A percentile compares a stretch with the other conserved stretches of the same genome.
These are phyloP conservation scores for Pneumocystis sp. DNA, from an alignment of 1,139 yeast species.

Conservation along the genomic window DNA sequence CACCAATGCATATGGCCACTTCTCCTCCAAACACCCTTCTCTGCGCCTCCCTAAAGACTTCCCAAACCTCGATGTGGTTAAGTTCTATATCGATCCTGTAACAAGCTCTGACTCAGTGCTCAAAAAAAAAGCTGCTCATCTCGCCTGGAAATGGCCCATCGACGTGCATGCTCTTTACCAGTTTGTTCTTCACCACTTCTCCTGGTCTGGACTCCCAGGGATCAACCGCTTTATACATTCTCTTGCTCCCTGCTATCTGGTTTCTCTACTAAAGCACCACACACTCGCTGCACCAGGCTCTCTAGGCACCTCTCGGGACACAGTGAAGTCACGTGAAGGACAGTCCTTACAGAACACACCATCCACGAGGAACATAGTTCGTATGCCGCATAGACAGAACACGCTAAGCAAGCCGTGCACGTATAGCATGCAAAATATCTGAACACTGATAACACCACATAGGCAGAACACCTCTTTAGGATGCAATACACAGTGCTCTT, in stretches of 20 bases:
- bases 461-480: too few species aligned
- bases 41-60: slow-evolving; percentile 10
- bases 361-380: too few species aligned
- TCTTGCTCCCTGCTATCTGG: slow-evolving; percentile 4
- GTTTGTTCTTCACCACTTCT: neutral
- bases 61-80: slow-evolving; percentile 9
- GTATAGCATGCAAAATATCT: too few species aligned
- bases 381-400: too few species aligned
- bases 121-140: neutral
- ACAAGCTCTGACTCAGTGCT: slow-evolving; percentile 1
- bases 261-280: neutral
- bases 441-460: too few species aligned
- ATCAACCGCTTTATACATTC: slow-evolving; percentile 3
- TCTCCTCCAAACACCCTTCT: slow-evolving; percentile 9
- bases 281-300: too few species aligned
- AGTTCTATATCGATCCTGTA: slow-evolving; percentile 12
- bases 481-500: too few species aligned
- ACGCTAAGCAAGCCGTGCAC: too few species aligned
- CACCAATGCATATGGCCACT: slow-evolving; percentile 8
- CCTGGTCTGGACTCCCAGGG: slow-evolving; percentile 4
- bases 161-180: neutral
- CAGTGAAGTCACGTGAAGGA: too few species aligned
- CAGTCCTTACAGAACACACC: too few species aligned
- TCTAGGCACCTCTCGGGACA: too few species aligned
- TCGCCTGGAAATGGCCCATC: slow-evolving; percentile 3